Base-by-base conservation (phyloP, 2,329 filamentous ascomycete species). In the Grosmannia huntii region DNA sequence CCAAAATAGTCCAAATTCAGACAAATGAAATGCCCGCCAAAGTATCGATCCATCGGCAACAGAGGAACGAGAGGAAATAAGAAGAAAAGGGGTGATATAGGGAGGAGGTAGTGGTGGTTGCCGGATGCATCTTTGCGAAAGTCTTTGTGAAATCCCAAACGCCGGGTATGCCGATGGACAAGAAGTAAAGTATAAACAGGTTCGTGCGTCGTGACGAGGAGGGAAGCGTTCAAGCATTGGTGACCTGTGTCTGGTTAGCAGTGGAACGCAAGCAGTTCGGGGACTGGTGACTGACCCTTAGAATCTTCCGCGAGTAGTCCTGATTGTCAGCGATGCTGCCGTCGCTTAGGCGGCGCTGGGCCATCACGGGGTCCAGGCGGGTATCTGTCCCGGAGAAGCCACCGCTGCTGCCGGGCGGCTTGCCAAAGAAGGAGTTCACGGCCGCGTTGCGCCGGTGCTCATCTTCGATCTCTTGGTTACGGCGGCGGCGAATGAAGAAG, bases 261-360 rank as follows among this genome's bases (percentile, higher is more conserved):
- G 46, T 9, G 16, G 27, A 44, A 49, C 19, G 21, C 4, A 46
- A 62, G 66, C 63, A 69, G 14, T 1, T 46, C 38, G 14, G 44
- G 19, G 9, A 23, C 33, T 31, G 19, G 33, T 3, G 5, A 75
- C 82, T 64, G 80, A 95, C 92, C 84, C 95, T 89, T 68, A 97
- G 81, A 72, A 97, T 96, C 74, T 89, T 87, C 74, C 92, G 84
- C 62, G 92, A 96, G 75, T 96, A 97, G 71, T 97, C 92, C 73
- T 95, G 85, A 73, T 96, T 95, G 71, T 97, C 92, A 56, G 91
- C 92, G 71, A 97, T 96, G 72, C 91, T 96, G 65, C 92, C 92
- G 67, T 94, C 89, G 73, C 92, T 96, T 75, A 92, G 81, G 72
- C 91, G 83, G 68, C 90, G 81, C 65, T 90, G 83, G 60, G 86